phyloP scores from a whole-genome alignment of 495 filamentous ascomycete genomes.

The Daldinia loculata region DNA sequence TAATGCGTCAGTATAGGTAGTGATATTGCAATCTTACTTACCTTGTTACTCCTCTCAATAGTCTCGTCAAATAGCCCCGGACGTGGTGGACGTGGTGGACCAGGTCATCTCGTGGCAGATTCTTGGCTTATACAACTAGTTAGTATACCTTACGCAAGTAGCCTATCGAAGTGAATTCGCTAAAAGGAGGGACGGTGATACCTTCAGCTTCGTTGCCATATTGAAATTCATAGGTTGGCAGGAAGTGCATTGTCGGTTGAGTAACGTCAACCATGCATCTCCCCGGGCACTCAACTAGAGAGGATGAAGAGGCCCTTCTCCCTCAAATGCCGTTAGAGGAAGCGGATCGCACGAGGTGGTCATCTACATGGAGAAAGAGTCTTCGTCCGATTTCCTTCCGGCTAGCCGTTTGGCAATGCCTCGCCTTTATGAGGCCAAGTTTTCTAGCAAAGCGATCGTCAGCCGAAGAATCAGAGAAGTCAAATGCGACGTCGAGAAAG shows the following conservation, averaged over 20 bases:
- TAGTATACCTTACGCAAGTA: slow-evolving; percentile 2
- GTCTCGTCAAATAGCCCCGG: slow-evolving; percentile 1
- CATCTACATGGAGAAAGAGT: slow-evolving; percentile 10
- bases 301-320: slow-evolving; percentile 44
- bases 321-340: slow-evolving; percentile 23
- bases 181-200: slow-evolving; percentile 30
- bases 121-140: slow-evolving; percentile 2
- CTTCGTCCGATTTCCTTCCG: slow-evolving; percentile 23
- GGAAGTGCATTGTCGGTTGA: neutral
- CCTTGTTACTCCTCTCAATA: neutral
- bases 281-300: slow-evolving; percentile 13
- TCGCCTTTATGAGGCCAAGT: slow-evolving; percentile 38
- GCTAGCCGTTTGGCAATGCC: slow-evolving; percentile 25
- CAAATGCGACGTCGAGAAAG: slow-evolving; percentile 22
- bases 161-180: slow-evolving; percentile 10
- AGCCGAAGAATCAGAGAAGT: slow-evolving; percentile 24
- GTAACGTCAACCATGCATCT: slow-evolving; percentile 37
- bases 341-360: slow-evolving; percentile 9
- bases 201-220: slow-evolving; percentile 1
- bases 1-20: neutral
- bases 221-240: slow-evolving; percentile 8
- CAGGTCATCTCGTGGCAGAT: neutral
- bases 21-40: neutral
- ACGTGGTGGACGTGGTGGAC: neutral
- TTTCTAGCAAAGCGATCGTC: slow-evolving; percentile 31